Evolutionary conservation across 139 green algal species (phyloP), one percentile per base, ranked within the genome.

Genomic region (Haematococcus lacustris): DNA sequence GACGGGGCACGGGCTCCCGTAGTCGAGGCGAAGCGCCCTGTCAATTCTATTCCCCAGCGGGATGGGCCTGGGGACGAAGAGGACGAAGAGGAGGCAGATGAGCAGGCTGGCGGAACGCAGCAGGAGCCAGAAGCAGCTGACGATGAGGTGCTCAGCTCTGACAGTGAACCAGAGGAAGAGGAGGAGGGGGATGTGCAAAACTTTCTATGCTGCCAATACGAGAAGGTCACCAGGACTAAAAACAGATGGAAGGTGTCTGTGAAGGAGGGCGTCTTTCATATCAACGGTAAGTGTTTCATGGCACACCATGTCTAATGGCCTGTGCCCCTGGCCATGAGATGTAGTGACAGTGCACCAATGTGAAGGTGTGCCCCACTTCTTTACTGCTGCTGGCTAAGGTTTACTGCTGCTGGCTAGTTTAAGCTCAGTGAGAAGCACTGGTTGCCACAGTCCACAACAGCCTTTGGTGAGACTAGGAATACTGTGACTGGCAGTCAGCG

Each of bases 201-300:
- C 71, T 73, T 85, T 1, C 51, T 85, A 59, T 73, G 83, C 38
- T 78, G 71, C 33, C 82, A 88, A 64, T 82, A 82, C 81, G 78
- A 83, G 35, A 80, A 86, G 76, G 86, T 91, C 57, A 71, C 1
- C 4, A 66, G 83, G 26, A 83, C 81, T 1, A 92, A 91, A 75
- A 89, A 83, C 69, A 79, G 75, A 53, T 93, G 85, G 85, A 93
- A 90, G 80, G 85, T 87, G 37, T 69, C 40, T 4, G 80, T 93
- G 66, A 83, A 81, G 38, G 75, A 89, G 26, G 87, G 85, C 35
- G 78, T 93, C 32, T 89, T 92, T 71, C 78, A 89, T 73, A 79
- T 92, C 38, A 84, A 90, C 51, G 87, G 88, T 72, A 32, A 13
- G 66, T n/a, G n/a, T n/a, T n/a, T n/a, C n/a, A n/a, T n/a, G n/a